Conservation (phyloP, 768 basidiomycete genomes). For the Pulveroboletus sp. region DNA sequence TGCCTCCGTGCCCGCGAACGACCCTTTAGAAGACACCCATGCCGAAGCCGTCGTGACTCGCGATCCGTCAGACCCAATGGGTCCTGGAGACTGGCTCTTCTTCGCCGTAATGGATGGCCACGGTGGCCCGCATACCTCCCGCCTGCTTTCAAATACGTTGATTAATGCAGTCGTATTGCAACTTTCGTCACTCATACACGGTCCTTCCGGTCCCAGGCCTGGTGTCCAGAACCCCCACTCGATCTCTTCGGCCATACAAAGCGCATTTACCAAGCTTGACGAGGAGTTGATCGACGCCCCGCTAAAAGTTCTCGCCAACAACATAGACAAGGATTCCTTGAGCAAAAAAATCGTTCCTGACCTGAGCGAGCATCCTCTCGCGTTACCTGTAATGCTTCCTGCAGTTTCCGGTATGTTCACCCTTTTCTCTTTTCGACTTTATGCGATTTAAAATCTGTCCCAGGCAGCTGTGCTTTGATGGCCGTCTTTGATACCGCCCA, state of each 20-base stretch:
- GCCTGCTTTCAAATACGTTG: constrained; percentile 76
- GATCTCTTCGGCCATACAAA: constrained; percentile 65
- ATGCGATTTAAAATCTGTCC: constrained; percentile 11
- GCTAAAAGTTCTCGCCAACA: constrained; percentile 62
- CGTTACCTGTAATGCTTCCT: constrained; percentile 70
- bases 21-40: constrained; percentile 89
- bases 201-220: constrained; percentile 31
- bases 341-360: constrained; percentile 58
- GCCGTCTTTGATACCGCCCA: constrained; percentile 84
- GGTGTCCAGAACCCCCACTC: constrained; percentile 46
- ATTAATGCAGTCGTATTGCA: constrained; percentile 83
- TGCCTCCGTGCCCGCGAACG: constrained; percentile 79
- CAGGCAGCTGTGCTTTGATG: constrained; percentile 89
- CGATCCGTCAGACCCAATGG: constrained; percentile 56
- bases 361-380: constrained; percentile 68
- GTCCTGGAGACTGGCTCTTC: constrained; percentile 73
- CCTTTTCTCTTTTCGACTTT: background rate
- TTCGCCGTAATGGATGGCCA: constrained; percentile 94
- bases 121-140: constrained; percentile 78
- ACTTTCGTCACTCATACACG: constrained; percentile 52
- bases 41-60: constrained; percentile 66
- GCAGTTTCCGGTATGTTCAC: constrained; percentile 64
- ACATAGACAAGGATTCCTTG: constrained; percentile 48
- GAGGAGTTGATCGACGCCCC: constrained; percentile 79
- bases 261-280: constrained; percentile 82